phyloP scores from a whole-genome alignment of 352 stramenopile genomes.

The Blastocystis sp. region DNA sequence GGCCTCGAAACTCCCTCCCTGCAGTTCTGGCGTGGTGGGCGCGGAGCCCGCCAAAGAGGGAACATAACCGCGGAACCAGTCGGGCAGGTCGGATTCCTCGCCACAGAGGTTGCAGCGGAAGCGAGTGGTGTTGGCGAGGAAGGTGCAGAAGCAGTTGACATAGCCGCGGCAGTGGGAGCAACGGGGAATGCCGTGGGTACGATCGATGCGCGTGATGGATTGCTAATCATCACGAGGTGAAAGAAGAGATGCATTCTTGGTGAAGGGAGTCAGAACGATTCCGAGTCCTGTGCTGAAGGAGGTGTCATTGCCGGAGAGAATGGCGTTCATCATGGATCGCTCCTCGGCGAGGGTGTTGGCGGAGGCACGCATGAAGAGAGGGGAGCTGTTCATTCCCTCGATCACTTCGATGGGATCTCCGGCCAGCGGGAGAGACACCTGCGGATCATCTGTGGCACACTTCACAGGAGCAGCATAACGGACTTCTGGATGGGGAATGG shows the following conservation, averaged over 20 bases:
- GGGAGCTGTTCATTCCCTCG: slow-evolving; percentile 50
- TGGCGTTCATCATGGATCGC: slow-evolving; percentile 43
- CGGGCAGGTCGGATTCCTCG: neutral
- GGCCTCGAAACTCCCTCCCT: slow-evolving; percentile 28
- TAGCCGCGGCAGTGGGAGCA: slow-evolving; percentile 49
- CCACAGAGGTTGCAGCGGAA: slow-evolving; percentile 49
- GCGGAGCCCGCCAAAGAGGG: too few relatives aligned
- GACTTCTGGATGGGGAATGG: slow-evolving; percentile 25
- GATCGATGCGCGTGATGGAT: neutral
- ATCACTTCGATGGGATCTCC: slow-evolving; percentile 26
- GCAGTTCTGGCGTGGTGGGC: neutral
- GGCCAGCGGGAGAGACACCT: slow-evolving; percentile 6
- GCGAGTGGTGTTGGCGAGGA: neutral
- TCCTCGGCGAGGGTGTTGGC: neutral
- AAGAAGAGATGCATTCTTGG: slow-evolving; percentile 7
- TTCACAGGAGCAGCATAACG: slow-evolving; percentile 14
- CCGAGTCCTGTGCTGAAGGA: slow-evolving; percentile 24
- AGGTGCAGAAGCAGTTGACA: slow-evolving; percentile 22
- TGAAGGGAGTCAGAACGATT: slow-evolving; percentile 53
- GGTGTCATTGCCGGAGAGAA: slow-evolving; percentile 6
- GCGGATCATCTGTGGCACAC: slow-evolving; percentile 16
- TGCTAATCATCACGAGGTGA: neutral
- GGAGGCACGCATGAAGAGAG: slow-evolving; percentile 31
- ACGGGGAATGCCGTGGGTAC: slow-evolving; percentile 23
- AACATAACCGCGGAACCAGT: slow-evolving; percentile 2